Evolutionary conservation across 129 eudicot genomes (phyloP), one percentile per base, ranked within the genome.

Genomic region (Chrysanthemum seticuspe): DNA sequence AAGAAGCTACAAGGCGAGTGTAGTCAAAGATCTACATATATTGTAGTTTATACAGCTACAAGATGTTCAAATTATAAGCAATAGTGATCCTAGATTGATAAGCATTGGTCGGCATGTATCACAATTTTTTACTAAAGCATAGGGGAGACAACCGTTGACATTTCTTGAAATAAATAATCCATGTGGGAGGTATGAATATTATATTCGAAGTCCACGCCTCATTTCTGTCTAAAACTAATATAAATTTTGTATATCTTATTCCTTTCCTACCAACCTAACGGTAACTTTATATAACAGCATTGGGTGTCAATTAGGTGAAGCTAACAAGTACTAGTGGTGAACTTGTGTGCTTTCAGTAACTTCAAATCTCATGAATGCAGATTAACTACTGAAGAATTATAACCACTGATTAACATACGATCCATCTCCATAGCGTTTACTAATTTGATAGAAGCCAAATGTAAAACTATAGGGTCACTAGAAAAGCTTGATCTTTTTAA

Each of bases 1-100:
- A 62, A 76, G 64, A 52, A 74, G 45, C 13, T 15, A 75, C 44
- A 36, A 62, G 68, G 66, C 67, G 45, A 65, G 56, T 53, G 64
- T 36, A 52, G 78, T 74, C 72, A 74, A 74, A 74, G 78, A 74
- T 76, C 52, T 67, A 68, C 59, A 67, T 57, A 67, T 56, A 74
- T 50, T 13, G 19, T 48, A 68, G 67, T 29, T 13, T 68, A 68
- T 67, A 71, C 72, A 70, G 67, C 81, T 70, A 53, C 51, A 18
- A 51, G 48, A 77, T 61, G 64, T 62, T 61, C 52, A 77, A 77
- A 52, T 19, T 50, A 40, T 40, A 77, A 23, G 66, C 50, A 34
- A 75, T 69, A 36, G 75, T 8, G 16, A 69, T 69, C 14, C 76
- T 77, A 68, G 71, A 61, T 77, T 68, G 48, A 51, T 54, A 40